Percentiles rank a stretch among this genome's conserved stretches.
Evolutionary conservation across 1,284 basidiomycete genomes (phyloP).

Genomic region (Ganoderma sp.): DNA sequence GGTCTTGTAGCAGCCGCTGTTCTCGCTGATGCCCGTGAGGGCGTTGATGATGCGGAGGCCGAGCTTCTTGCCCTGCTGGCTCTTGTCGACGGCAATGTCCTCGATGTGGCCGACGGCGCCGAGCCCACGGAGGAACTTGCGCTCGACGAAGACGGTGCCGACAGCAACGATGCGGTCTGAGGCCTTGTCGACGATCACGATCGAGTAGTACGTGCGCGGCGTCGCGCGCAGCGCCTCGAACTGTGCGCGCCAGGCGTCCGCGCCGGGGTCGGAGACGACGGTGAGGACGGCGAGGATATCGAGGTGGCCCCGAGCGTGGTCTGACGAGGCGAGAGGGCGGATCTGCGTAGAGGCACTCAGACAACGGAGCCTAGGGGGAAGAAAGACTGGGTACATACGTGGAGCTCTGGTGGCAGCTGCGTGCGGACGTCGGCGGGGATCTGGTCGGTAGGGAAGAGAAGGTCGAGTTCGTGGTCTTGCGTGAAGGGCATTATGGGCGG

Average conservation of each 20-base stretch:
- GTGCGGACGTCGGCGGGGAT: conserved; percentile 66
- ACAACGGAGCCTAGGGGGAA: neutral
- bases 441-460: conserved; percentile 74
- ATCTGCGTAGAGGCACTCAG: conserved; percentile 56
- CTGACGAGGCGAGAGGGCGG: conserved; percentile 86
- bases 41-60: conserved; percentile 88
- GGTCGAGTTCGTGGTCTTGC: conserved; percentile 71
- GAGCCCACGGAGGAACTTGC: conserved; percentile 87
- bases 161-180: conserved; percentile 85
- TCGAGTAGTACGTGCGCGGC: conserved; percentile 78
- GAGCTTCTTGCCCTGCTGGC: conserved; percentile 88
- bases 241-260: conserved; percentile 68
- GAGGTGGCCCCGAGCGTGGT: conserved; percentile 87
- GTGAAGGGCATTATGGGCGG: conserved; percentile 55
- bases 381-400: conserved; percentile 46
- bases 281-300: conserved; percentile 83
- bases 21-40: conserved; percentile 80
- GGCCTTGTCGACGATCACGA: conserved; percentile 81
- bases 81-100: conserved; percentile 92
- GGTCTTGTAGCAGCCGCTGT: conserved; percentile 89
- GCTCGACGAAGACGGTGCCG: conserved; percentile 87
- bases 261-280: conserved; percentile 77
- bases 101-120: conserved; percentile 94
- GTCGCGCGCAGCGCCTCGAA: conserved; percentile 65
- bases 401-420: conserved; percentile 59